phyloP scores from a whole-genome alignment of 2,329 filamentous ascomycete genomes.

The Phaeosphaeria sp. region DNA sequence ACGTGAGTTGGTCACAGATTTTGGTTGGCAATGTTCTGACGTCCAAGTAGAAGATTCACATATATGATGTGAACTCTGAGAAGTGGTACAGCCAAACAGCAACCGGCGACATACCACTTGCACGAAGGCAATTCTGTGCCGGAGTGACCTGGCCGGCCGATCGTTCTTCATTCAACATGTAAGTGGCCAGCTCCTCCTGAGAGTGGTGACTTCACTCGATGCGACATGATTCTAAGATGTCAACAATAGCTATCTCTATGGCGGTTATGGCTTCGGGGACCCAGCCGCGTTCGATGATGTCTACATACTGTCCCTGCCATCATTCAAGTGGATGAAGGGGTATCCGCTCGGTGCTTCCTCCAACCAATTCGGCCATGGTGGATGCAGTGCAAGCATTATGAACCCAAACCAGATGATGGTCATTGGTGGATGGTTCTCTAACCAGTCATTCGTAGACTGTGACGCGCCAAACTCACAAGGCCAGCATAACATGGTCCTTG shows the following conservation, averaged over 20 bases:
- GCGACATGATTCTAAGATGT: background rate
- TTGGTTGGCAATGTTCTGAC: background rate
- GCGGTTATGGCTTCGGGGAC: conserved; percentile 60
- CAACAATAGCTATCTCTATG: conserved; percentile 60
- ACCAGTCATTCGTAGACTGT: conserved; percentile 55
- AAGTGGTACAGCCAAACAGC: conserved; percentile 68
- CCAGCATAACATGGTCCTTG: conserved; percentile 63
- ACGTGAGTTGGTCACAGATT: background rate
- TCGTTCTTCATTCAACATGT: conserved; percentile 67
- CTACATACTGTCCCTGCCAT: conserved; percentile 67
- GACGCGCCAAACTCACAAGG: conserved; percentile 62
- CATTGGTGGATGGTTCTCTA: conserved; percentile 63
- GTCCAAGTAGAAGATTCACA: conserved; percentile 52
- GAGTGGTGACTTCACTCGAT: background rate
- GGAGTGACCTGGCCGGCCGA: conserved; percentile 66
- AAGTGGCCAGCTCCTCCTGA: background rate
- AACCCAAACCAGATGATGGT: conserved; percentile 66
- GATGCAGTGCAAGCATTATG: conserved; percentile 64
- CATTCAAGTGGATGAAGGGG: conserved; percentile 68
- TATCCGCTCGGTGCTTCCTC: conserved; percentile 46
- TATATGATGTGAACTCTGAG: conserved; percentile 66
- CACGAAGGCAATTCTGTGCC: conserved; percentile 66
- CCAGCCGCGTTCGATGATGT: conserved; percentile 65
- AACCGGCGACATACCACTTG: conserved; percentile 58
- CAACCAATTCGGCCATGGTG: conserved; percentile 57